Conservation (phyloP, 805 yeast genomes). For the Millerozyma miso region DNA sequence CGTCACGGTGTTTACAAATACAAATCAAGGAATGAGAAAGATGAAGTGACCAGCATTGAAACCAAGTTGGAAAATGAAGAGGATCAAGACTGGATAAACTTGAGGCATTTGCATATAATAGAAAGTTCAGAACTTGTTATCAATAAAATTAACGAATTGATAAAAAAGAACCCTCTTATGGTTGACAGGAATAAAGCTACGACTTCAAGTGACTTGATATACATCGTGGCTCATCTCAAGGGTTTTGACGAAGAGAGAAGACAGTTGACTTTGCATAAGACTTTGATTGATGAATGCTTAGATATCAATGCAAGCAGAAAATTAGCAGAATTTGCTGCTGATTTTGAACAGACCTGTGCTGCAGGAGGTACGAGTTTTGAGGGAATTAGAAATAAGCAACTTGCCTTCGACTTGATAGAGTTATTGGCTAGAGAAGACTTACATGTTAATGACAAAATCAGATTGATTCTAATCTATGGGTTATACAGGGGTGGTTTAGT, state of each 20-base stretch:
- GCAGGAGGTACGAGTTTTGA: conserved; percentile 69
- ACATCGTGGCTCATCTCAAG: conserved; percentile 66
- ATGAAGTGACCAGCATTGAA: conserved; percentile 25
- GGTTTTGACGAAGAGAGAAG: conserved; percentile 67
- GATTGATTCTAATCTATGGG: conserved; percentile 72
- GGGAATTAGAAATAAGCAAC: conserved; percentile 54
- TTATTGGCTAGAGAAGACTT: conserved; percentile 48
- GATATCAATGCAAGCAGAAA: conserved; percentile 52
- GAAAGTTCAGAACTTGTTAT: conserved; percentile 64
- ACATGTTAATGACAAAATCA: conserved; percentile 61
- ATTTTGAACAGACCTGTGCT: conserved; percentile 78
- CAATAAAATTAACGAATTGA: conserved; percentile 57
- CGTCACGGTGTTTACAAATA: conserved; percentile 46
- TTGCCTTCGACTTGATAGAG: conserved; percentile 59
- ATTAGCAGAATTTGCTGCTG: conserved; percentile 66
- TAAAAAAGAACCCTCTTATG: conserved; percentile 69
- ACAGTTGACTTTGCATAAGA: conserved; percentile 55
- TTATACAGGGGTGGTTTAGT: conserved; percentile 79
- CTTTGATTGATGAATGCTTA: conserved; percentile 62
- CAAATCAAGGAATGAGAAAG: conserved; percentile 50
- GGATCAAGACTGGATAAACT: conserved; percentile 68
- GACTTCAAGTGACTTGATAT: conserved; percentile 66
- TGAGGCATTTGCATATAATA: conserved; percentile 72
- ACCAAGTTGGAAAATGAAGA: conserved; percentile 51
- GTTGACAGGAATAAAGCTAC: conserved; percentile 64